These are phyloP conservation scores for Alternaria sp. DNA, from an alignment of 2,329 filamentous ascomycete genomes.

Conservation along the genomic window DNA sequence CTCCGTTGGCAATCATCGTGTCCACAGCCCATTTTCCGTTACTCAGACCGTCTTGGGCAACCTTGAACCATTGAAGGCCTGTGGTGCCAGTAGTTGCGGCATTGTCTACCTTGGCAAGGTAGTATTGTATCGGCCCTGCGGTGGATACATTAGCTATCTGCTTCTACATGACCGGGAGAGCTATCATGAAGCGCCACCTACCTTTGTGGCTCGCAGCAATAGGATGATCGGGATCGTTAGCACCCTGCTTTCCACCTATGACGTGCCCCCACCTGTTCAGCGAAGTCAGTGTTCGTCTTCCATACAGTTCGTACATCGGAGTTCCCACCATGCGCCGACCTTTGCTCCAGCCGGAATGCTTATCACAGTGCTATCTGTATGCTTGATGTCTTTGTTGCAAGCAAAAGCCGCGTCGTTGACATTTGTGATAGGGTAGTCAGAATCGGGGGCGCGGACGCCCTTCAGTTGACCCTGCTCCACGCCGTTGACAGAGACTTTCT, in stretches of 20 bases:
- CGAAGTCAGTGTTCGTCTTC: not conserved
- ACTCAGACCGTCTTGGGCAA: slow-evolving; percentile 45
- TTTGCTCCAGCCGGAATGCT: slow-evolving; percentile 56
- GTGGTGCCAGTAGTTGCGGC: slow-evolving; percentile 43
- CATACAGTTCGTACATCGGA: slow-evolving; percentile 22
- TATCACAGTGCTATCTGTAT: slow-evolving; percentile 51
- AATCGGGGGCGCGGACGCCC: slow-evolving; percentile 56
- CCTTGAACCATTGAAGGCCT: slow-evolving; percentile 46
- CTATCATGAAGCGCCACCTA: slow-evolving; percentile 8
- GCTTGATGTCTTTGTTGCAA: slow-evolving; percentile 50
- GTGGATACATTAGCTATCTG: not conserved
- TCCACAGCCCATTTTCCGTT: slow-evolving; percentile 55
- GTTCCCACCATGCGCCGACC: slow-evolving; percentile 56
- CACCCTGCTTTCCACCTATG: slow-evolving; percentile 57
- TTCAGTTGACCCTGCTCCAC: slow-evolving; percentile 57
- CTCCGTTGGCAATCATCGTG: slow-evolving; percentile 52
- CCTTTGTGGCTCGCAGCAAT: slow-evolving; percentile 57
- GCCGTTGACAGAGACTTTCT: slow-evolving; percentile 56
- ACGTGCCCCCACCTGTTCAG: slow-evolving; percentile 27
- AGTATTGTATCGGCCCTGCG: slow-evolving; percentile 25
- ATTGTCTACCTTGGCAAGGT: slow-evolving; percentile 43
- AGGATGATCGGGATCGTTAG: slow-evolving; percentile 56
- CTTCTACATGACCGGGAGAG: not conserved
- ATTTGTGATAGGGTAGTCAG: slow-evolving; percentile 56
- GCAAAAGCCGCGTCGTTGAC: slow-evolving; percentile 52